Base-by-base conservation (phyloP, 2,329 filamentous ascomycete species). In the Chalara sp. region DNA sequence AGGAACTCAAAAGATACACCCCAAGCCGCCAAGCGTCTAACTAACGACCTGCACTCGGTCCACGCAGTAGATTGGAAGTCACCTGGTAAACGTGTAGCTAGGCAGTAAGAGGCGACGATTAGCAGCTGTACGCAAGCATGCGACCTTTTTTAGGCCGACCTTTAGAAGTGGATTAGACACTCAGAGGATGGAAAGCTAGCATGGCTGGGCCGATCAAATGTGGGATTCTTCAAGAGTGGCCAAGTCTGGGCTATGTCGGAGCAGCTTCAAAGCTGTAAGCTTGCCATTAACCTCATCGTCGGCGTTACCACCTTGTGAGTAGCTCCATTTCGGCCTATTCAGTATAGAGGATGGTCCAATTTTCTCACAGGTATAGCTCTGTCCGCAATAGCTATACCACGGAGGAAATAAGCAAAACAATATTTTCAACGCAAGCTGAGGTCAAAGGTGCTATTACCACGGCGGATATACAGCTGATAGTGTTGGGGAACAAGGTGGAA, bases 181-280 rank as follows among this genome's bases (percentile, higher is more conserved):
- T 66, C 61, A 42, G 45, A 59, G 51, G 60, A 63, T 49, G 59
- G 63, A 44, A 67, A 60, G 46, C 55, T 68, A 30, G 51, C 61
- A 51, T 66, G 55, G 61, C 57, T 54, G 51, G 65, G 66, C 54
- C 58, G 61, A 56, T 57, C 61, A 56, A 67, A 55, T 47, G 62
- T 68, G 29, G 65, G 66, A 52, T 61, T 67, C 57, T 63, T 68
- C 54, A 68, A 64, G 59, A 53, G 67, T 55, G 54, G 56, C 46
- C 55, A 66, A 54, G 55, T 64, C 28, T 66, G 63, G 55, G 61
- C 65, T 43, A 65, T 66, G 53, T 66, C 63, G 30, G 61, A 65
- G 53, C 63, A 67, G 58, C 62, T 68, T 54, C 58, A 63, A 54
- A 63, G 53, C 54, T 67, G 62, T 52, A 65, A 65, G 56, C 53